Conservation (phyloP, 2,329 filamentous ascomycete species). For the Bipolaris cookei region DNA sequence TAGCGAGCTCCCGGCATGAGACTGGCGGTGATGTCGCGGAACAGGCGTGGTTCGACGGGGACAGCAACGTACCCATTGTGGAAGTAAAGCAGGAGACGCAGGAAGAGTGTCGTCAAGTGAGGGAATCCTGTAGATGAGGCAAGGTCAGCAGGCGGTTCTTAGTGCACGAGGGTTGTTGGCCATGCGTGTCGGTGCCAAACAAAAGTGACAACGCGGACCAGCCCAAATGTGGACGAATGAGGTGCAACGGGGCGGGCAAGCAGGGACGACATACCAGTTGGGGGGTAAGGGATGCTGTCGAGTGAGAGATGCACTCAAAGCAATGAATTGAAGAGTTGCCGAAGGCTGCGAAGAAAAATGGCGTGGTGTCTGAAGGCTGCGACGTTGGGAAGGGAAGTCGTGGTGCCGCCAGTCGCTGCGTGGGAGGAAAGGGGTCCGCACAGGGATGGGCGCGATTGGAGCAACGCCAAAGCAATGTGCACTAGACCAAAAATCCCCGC, state of each 20-base stretch:
- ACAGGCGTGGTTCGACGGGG: constrained; percentile 10
- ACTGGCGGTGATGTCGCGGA: constrained; percentile 19
- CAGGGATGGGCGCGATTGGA: constrained; percentile 42
- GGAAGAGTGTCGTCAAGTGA: constrained; percentile 40
- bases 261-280: constrained; percentile 45
- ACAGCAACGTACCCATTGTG: constrained; percentile 49
- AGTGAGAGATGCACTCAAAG: constrained; percentile 44
- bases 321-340: constrained; percentile 35
- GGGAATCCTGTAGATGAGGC: constrained; percentile 39
- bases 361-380: constrained; percentile 40
- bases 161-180: constrained; percentile 18
- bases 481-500: constrained; percentile 45
- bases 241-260: constrained; percentile 34
- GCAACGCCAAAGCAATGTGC: constrained; percentile 43
- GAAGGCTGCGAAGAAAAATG: constrained; percentile 35
- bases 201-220: constrained; percentile 43
- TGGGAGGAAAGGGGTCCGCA: constrained; percentile 48
- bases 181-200: constrained; percentile 34
- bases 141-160: constrained; percentile 30
- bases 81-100: constrained; percentile 38
- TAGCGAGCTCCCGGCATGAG: constrained; percentile 14
- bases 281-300: constrained; percentile 44
- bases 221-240: constrained; percentile 43
- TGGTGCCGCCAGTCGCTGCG: constrained; percentile 40
- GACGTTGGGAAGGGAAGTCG: constrained; percentile 44